phyloP scores from a whole-genome alignment of 1,284 basidiomycete genomes.

The Polyporus tsugae region DNA sequence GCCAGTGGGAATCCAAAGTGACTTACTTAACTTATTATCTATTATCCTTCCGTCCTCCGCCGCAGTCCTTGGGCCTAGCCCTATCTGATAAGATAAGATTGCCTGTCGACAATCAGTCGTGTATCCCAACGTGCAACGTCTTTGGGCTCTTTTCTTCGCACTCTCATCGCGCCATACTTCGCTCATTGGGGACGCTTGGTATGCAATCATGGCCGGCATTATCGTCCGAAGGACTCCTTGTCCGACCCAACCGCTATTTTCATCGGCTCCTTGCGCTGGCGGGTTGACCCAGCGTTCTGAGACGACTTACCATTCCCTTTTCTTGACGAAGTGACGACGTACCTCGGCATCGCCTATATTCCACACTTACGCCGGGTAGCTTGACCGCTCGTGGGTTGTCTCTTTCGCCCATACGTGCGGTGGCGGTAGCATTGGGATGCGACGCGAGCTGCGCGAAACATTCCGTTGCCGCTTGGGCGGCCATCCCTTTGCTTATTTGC shows the following conservation, averaged over 20 bases:
- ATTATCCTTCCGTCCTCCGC: background rate
- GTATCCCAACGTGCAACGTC: background rate
- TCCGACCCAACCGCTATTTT: background rate
- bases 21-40: too few relatives aligned
- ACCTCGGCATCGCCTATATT: background rate
- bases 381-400: background rate
- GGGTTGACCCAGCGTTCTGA: too few relatives aligned
- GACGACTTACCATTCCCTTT: background rate
- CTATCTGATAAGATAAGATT: slow-evolving; percentile 31
- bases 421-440: background rate
- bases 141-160: background rate
- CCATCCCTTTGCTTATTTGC: too few relatives aligned
- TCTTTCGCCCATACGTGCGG: background rate
- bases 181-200: background rate
- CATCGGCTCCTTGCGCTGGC: background rate
- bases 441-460: too few relatives aligned
- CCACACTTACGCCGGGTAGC: background rate
- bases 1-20: background rate
- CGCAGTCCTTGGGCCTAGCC: background rate
- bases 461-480: too few relatives aligned
- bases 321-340: background rate
- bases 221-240: background rate
- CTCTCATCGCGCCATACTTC: background rate
- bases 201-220: background rate
- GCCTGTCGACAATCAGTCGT: background rate